Percentiles rank a stretch among this genome's conserved stretches.
These are phyloP conservation scores for Hyphopichia khmerensis DNA, from an alignment of 1,139 yeast genomes.

Conservation along the genomic window DNA sequence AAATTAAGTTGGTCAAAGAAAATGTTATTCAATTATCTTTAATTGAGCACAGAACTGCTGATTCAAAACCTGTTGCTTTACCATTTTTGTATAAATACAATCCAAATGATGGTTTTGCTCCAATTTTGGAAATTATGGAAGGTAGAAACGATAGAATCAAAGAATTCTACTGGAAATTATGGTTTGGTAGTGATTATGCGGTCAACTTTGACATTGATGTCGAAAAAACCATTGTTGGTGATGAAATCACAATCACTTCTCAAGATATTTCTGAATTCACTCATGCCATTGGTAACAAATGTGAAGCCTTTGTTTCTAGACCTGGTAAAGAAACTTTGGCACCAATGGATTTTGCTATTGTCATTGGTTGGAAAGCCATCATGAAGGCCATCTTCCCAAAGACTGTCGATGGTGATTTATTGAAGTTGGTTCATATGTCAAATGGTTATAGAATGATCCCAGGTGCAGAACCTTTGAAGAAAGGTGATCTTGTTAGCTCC, in stretches of 20 bases:
- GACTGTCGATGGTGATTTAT: constrained; percentile 92
- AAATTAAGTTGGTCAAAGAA: constrained; percentile 49
- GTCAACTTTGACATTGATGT: constrained; percentile 67
- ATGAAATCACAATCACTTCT: constrained; percentile 65
- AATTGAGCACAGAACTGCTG: constrained; percentile 88
- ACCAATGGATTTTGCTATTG: constrained; percentile 99
- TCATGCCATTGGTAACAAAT: constrained; percentile 94
- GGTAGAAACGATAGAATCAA: constrained; percentile 92
- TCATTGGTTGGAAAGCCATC: constrained; percentile 97
- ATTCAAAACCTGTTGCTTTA: constrained; percentile 68
- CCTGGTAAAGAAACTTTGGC: constrained; percentile 84
- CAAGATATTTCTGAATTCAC: constrained; percentile 88
- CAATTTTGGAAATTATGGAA: constrained; percentile 85
- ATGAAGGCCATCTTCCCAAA: constrained; percentile 96
- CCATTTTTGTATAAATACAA: constrained; percentile 76
- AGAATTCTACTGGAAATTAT: constrained; percentile 94
- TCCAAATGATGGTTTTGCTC: constrained; percentile 90
- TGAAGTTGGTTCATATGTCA: constrained; percentile 90
- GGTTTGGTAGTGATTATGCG: constrained; percentile 76
- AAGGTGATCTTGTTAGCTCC: constrained; percentile 82
- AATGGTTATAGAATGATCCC: constrained; percentile 94
- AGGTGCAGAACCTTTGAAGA: constrained; percentile 85
- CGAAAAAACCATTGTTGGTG: constrained; percentile 70
- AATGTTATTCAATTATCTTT: constrained; percentile 63
- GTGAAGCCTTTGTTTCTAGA: constrained; percentile 92